phyloP scores from a whole-genome alignment of 371 early-diverging fungal species.

The Lichtheimia hyalospora region DNA sequence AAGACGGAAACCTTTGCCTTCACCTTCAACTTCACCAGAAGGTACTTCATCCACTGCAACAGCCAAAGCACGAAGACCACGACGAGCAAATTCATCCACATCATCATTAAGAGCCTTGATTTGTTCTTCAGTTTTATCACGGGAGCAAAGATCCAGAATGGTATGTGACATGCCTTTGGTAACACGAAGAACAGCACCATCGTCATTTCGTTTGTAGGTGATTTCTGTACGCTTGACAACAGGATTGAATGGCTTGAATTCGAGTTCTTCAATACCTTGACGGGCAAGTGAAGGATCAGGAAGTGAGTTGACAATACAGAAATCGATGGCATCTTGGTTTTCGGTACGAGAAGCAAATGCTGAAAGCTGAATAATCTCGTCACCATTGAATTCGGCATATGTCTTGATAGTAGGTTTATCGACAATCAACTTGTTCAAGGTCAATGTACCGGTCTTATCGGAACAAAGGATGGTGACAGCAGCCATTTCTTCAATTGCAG shows the following conservation, averaged over 20 bases:
- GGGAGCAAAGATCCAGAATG: conserved; percentile 69
- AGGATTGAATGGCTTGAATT: conserved; percentile 88
- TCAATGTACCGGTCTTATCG: conserved; percentile 97
- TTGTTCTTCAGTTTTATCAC: conserved; percentile 60
- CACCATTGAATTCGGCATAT: conserved; percentile 53
- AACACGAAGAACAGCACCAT: conserved; percentile 62
- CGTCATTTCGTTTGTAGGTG: conserved; percentile 60
- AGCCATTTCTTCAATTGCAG: conserved; percentile 92
- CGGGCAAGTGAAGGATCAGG: conserved; percentile 59
- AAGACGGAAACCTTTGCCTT: conserved; percentile 52
- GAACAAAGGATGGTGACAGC: conserved; percentile 91
- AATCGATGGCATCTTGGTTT: conserved; percentile 79
- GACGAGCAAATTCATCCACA: conserved; percentile 72
- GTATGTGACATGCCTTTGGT: conserved; percentile 77
- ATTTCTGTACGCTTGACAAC: conserved; percentile 86
- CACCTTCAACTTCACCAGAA: conserved; percentile 30
- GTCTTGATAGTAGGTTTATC: conserved; percentile 63
- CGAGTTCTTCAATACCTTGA: conserved; percentile 62
- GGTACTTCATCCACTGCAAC: conserved; percentile 71
- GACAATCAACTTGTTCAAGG: conserved; percentile 87
- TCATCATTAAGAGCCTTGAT: conserved; percentile 57
- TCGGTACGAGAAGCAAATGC: conserved; percentile 69
- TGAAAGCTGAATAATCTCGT: conserved; percentile 60
- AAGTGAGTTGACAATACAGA: conserved; percentile 65
- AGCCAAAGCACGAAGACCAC: conserved; percentile 84